A percentile compares a stretch with the other conserved stretches of the same genome.
Evolutionary conservation across 2,329 filamentous ascomycete genomes (phyloP).

Genomic region (Xylaria sp.): DNA sequence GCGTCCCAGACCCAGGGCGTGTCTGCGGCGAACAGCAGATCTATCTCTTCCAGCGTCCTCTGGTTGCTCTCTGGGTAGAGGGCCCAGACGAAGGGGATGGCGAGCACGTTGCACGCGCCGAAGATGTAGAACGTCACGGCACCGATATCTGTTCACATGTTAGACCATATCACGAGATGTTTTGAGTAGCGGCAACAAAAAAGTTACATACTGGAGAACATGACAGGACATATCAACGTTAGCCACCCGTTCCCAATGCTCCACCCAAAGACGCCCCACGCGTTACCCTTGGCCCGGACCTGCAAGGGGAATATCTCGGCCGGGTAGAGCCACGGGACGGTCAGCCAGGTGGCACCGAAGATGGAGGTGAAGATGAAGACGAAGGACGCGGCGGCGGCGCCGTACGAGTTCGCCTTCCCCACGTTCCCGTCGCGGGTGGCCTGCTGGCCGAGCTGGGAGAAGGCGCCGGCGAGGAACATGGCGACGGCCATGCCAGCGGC

Average conservation of each 20-base stretch:
- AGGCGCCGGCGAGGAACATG: conserved; percentile 68
- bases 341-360: conserved; percentile 67
- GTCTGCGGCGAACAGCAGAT: conserved; percentile 69
- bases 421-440: conserved; percentile 49
- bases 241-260: conserved; percentile 72
- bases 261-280: conserved; percentile 77
- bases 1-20: conserved; percentile 73
- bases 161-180: conserved; percentile 4
- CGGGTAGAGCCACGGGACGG: conserved; percentile 64
- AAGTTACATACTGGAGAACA: conserved; percentile 36
- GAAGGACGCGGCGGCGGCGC: conserved; percentile 68
- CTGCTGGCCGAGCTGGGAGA: conserved; percentile 57
- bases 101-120: conserved; percentile 65
- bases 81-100: conserved; percentile 72
- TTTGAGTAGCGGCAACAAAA: conserved; percentile 17
- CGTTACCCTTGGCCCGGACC: conserved; percentile 73
- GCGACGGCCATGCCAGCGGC: conserved; percentile 64
- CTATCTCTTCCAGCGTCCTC: conserved; percentile 75
- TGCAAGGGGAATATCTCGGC: conserved; percentile 75
- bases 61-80: conserved; percentile 76
- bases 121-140: conserved; percentile 78
- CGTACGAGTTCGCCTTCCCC: conserved; percentile 53
- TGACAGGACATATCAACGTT: conserved; percentile 29
- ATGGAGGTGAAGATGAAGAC: conserved; percentile 70
- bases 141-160: conserved; percentile 49